Conservation (phyloP, 1,139 yeast species). For the Groenewaldozyma auringiensis region DNA sequence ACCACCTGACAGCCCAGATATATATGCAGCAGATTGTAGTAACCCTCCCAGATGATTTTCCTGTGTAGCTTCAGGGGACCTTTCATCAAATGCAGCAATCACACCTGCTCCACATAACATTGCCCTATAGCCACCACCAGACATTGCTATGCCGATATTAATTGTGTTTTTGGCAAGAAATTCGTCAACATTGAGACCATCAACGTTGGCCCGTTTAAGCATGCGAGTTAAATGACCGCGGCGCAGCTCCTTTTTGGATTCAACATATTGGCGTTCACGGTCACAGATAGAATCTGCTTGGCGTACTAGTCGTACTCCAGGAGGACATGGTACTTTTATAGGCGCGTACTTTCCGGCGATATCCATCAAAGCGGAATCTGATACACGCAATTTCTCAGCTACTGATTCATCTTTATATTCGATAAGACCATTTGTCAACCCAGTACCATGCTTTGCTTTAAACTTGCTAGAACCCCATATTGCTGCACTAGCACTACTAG, state of each 20-base stretch:
- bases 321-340: slow-evolving; percentile 14
- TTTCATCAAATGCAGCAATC: slow-evolving; percentile 60
- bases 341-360: slow-evolving; percentile 16
- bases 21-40: slow-evolving; percentile 62
- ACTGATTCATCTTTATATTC: not conserved
- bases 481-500: too few species aligned
- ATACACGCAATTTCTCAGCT: not conserved
- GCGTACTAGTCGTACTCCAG: slow-evolving; percentile 11
- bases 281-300: slow-evolving; percentile 9
- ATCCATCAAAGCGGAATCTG: not conserved
- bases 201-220: slow-evolving; percentile 21
- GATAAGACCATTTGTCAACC: too few species aligned
- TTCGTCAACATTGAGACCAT: slow-evolving; percentile 12
- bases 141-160: slow-evolving; percentile 57
- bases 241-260: slow-evolving; percentile 9
- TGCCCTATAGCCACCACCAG: slow-evolving; percentile 84
- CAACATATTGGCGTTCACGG: slow-evolving; percentile 14
- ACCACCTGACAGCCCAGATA: slow-evolving; percentile 78
- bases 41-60: slow-evolving; percentile 53
- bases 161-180: slow-evolving; percentile 8
- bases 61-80: slow-evolving; percentile 45
- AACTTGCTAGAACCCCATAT: too few species aligned
- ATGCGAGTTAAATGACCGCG: slow-evolving; percentile 13
- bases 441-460: too few species aligned
- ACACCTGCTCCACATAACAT: slow-evolving; percentile 78